Percentiles rank a stretch among this genome's conserved stretches.
Evolutionary conservation across 1,284 basidiomycete species (phyloP).

Genomic region (Tylopilus orsonianus): DNA sequence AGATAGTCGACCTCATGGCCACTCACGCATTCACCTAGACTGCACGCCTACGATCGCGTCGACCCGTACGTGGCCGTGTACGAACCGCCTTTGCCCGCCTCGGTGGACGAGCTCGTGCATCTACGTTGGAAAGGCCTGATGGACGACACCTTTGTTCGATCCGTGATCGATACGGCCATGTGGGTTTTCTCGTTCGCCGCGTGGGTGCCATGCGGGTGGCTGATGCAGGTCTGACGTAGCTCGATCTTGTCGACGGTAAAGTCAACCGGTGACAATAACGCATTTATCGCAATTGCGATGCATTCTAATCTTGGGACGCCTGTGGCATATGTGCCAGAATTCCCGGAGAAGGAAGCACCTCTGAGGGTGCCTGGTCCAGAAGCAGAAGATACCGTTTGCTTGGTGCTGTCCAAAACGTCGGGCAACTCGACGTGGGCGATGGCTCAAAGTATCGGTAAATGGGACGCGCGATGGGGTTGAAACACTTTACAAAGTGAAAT

Average conservation of each 20-base stretch:
- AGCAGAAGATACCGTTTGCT: conserved; percentile 51
- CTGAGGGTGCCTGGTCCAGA: conserved; percentile 44
- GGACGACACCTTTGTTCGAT: conserved; percentile 47
- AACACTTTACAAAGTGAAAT: conserved; percentile 7
- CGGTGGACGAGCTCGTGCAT: conserved; percentile 46
- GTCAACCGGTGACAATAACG: conserved; percentile 3
- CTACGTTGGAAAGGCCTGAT: conserved; percentile 62
- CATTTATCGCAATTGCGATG: conserved; percentile 17
- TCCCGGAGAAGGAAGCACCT: conserved; percentile 21
- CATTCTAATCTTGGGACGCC: conserved; percentile 40
- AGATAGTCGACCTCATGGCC: too few species aligned
- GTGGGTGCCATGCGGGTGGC: conserved; percentile 3
- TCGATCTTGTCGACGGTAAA: conserved; percentile 15
- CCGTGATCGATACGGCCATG: conserved; percentile 45
- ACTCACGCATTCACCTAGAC: conserved; percentile 24
- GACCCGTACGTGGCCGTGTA: conserved; percentile 49
- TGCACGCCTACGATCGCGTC: conserved; percentile 40
- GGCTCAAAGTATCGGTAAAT: conserved; percentile 47
- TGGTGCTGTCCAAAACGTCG: conserved; percentile 35
- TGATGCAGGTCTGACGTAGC: conserved; percentile 10
- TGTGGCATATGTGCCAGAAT: conserved; percentile 46
- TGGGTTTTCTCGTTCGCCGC: conserved; percentile 18
- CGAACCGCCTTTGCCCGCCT: conserved; percentile 35
- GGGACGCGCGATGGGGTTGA: conserved; percentile 54
- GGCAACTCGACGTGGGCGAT: conserved; percentile 38